Conservation (phyloP, 1,284 basidiomycete genomes). For the Ceratobasidium sp. region DNA sequence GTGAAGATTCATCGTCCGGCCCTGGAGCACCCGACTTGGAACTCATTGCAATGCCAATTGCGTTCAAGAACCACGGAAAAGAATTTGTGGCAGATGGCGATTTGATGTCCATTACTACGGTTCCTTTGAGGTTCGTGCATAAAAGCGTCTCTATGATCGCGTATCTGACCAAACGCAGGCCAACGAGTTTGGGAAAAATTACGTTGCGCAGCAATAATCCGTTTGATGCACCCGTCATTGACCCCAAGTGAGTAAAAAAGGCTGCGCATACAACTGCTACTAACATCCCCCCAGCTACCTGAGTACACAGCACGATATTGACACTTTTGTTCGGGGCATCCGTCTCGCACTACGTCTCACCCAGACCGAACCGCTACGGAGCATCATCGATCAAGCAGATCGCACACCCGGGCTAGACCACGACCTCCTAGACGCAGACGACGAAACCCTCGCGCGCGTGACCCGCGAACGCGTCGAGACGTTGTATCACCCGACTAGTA, state of each 20-base stretch:
- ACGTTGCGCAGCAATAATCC: conserved; percentile 46
- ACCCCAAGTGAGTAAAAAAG: conserved; percentile 45
- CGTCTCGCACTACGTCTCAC: conserved; percentile 40
- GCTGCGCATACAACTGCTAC: no score
- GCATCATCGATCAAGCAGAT: conserved; percentile 51
- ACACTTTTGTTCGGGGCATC: conserved; percentile 45
- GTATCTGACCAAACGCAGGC: conserved; percentile 17
- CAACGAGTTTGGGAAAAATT: conserved; percentile 45
- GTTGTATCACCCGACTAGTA: conserved; percentile 71
- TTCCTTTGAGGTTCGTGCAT: conserved; percentile 55
- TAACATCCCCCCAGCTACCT: conserved; percentile 27
- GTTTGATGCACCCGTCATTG: conserved; percentile 49
- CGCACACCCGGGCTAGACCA: conserved; percentile 54
- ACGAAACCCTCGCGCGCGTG: conserved; percentile 56
- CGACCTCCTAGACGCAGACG: conserved; percentile 52
- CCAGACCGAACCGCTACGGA: conserved; percentile 48
- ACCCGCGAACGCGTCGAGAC: conserved; percentile 69
- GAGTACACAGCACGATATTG: conserved; percentile 47
- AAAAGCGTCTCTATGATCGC: not conserved
- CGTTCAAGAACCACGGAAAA: conserved; percentile 51
- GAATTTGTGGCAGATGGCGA: conserved; percentile 51
- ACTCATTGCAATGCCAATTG: conserved; percentile 52
- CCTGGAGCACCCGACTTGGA: conserved; percentile 57
- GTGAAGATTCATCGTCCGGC: conserved; percentile 53
- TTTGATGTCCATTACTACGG: conserved; percentile 56